Percentiles rank a stretch among this genome's conserved stretches.
Conservation (phyloP, 352 stramenopile species). For the Phytophthora vignae region DNA sequence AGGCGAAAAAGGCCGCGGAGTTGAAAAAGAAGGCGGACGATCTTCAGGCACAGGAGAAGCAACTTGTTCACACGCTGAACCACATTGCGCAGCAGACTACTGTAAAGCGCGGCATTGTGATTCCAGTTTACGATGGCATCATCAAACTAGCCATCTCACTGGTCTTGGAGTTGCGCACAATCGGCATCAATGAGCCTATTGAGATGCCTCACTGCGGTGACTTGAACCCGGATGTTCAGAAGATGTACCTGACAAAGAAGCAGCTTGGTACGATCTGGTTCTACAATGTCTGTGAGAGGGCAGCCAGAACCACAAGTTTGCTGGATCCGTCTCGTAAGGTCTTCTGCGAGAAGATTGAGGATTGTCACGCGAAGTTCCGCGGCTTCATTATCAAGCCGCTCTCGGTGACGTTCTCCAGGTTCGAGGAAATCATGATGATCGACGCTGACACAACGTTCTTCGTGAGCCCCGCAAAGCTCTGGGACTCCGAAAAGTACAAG, state of each 20-base stretch:
- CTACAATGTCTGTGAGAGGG: conserved; percentile 37
- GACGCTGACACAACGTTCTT: conserved; percentile 68
- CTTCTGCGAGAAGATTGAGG: conserved; percentile 50
- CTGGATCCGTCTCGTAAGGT: conserved; percentile 39
- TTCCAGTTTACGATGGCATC: conserved; percentile 59
- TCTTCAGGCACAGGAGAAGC: conserved; percentile 33
- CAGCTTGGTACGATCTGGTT: conserved; percentile 38
- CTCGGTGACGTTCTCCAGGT: conserved; percentile 56
- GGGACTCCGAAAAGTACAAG: conserved; percentile 53
- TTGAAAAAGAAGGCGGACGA: conserved; percentile 25
- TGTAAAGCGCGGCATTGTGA: conserved; percentile 54
- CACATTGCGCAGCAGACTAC: conserved; percentile 35
- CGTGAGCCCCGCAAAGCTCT: conserved; percentile 50
- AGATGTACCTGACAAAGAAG: conserved; percentile 38
- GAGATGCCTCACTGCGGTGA: conserved; percentile 67
- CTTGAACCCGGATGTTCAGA: conserved; percentile 42
- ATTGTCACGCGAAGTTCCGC: conserved; percentile 53
- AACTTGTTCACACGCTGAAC: conserved; percentile 42
- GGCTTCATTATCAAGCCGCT: conserved; percentile 64
- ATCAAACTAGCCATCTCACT: conserved; percentile 55
- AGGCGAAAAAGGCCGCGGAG: conserved; percentile 22
- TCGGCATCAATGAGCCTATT: conserved; percentile 50
- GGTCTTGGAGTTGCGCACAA: conserved; percentile 50
- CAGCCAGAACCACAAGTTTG: conserved; percentile 21
- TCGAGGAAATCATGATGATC: conserved; percentile 70